phyloP scores from a whole-genome alignment of 176 grass and related monocot genomes.

The Tillandsia leiboldiana region DNA sequence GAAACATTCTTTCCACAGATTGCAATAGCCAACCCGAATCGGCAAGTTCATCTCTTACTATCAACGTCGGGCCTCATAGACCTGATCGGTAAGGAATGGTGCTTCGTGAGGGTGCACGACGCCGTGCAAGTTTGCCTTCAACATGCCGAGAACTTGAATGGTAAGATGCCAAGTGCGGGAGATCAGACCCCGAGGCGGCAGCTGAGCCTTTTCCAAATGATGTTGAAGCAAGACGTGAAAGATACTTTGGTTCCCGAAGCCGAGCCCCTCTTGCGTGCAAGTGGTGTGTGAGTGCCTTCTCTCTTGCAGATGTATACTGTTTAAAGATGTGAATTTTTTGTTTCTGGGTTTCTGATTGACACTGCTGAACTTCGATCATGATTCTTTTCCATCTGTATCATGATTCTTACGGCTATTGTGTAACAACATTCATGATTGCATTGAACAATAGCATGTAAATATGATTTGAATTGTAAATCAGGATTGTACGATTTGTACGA shows the following conservation, averaged over 20 bases:
- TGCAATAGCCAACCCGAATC: slow-evolving; percentile 75
- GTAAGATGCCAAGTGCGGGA: slow-evolving; percentile 5
- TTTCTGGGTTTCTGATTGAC: not conserved
- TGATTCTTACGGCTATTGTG: not conserved
- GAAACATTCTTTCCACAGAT: slow-evolving; percentile 34
- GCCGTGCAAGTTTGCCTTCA: slow-evolving; percentile 81
- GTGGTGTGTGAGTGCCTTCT: slow-evolving; percentile 30
- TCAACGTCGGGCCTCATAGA: slow-evolving; percentile 63
- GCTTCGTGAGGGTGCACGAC: slow-evolving; percentile 85
- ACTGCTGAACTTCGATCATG: not conserved
- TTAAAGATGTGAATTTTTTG: not conserved
- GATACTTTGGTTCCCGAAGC: slow-evolving; percentile 13
- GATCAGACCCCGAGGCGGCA: slow-evolving; percentile 15
- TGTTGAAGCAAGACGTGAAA: slow-evolving; percentile 30
- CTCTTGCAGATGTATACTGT: not conserved
- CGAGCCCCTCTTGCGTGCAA: slow-evolving; percentile 50
- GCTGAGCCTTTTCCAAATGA: slow-evolving; percentile 29
- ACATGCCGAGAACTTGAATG: slow-evolving; percentile 38
- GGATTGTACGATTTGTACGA: not conserved
- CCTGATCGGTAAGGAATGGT: slow-evolving; percentile 67
- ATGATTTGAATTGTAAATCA: not conserved
- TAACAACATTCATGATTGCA: not conserved
- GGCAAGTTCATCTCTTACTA: slow-evolving; percentile 65
- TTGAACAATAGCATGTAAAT: not conserved
- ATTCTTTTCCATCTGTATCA: not conserved